Base-by-base conservation (phyloP, 768 basidiomycete genomes). In the Lentinula edodes region DNA sequence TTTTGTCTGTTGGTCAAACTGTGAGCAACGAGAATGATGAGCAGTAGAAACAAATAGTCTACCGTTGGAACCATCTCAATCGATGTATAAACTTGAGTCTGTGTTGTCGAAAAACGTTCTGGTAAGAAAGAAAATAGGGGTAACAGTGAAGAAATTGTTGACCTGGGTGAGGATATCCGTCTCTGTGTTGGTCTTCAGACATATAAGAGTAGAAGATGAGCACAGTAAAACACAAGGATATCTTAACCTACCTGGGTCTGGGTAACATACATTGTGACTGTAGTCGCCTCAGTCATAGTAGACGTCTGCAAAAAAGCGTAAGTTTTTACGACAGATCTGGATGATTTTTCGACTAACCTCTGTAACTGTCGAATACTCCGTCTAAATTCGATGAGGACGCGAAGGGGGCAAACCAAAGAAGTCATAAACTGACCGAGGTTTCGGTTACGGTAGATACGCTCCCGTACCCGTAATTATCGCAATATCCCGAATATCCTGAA, bases 51-150 rank as follows among this genome's bases (percentile, higher is more conserved):
- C n/a, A 41, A 6, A 6, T 3, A 41, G 38, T 12, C n/a, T 12
- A 86, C 88, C 32, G 87, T 88, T 52, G 86, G 86, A 46, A 84
- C 74, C 38, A 82, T 72, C 70, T 83, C 72, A 23, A 82, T 76
- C 6, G 81, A 82, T 2, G 85, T 86, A 66, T 59, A 59, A 10
- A 59, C 38, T 41, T 59, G 58, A 16, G 58, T 59, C 58, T 59
- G 42, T 10, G 12, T 23, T 2, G 1, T 7, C 16, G 3, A 38
- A 42, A 28, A 23, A 55, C 36, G 12, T 13, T 7, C 13, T n/a
- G 0, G 15, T 54, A 23, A 54, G 36, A 23, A 52, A 36, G 15
- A 36, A 18, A 18, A 10, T n/a, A 12, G n/a, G 10, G 38, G 36
- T 8, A 9, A 35, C 52, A 15, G 1, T 34, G 10, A 28, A 51